These are phyloP conservation scores for Turnera subulata DNA, from an alignment of 345 rosid genomes.

Conservation along the genomic window DNA sequence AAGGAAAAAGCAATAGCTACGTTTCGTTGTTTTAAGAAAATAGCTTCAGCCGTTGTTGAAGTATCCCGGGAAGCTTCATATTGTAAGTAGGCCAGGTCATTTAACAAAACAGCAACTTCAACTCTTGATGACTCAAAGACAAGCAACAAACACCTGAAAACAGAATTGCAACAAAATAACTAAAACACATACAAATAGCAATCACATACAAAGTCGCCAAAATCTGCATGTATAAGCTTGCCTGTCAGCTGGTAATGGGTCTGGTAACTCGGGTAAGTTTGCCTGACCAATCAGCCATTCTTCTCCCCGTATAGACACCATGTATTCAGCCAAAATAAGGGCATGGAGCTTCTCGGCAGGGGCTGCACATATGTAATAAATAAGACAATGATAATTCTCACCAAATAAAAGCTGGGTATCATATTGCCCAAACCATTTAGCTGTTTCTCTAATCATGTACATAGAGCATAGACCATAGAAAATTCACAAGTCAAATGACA, in stretches of 20 bases:
- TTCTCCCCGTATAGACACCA: conserved; percentile 61
- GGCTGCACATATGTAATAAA: conserved; percentile 37
- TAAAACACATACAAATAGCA: neutral
- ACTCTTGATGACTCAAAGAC: conserved; percentile 84
- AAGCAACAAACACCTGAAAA: conserved; percentile 75
- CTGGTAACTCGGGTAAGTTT: conserved; percentile 46
- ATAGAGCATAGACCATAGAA: too few species aligned
- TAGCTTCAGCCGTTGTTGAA: conserved; percentile 42
- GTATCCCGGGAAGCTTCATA: conserved; percentile 70
- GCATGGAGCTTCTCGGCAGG: conserved; percentile 80
- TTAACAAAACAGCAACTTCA: conserved; percentile 75
- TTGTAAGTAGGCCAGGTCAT: conserved; percentile 76
- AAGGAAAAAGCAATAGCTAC: conserved; percentile 64
- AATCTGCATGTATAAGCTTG: conserved; percentile 17
- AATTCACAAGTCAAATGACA: too few species aligned
- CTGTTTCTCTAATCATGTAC: too few species aligned
- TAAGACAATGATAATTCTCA: too few species aligned
- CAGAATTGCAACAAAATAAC: conserved; percentile 3
- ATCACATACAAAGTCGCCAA: too few species aligned
- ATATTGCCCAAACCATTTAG: neutral
- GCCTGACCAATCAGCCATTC: conserved; percentile 62
- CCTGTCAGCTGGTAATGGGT: conserved; percentile 62
- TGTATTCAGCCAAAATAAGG: conserved; percentile 73
- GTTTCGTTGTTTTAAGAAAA: conserved; percentile 55
- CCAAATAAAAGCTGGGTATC: too few species aligned